A percentile compares a stretch with the other conserved stretches of the same genome.
Evolutionary conservation across 495 filamentous ascomycete genomes (phyloP).

Genomic region (Penicillium robsamsonii): DNA sequence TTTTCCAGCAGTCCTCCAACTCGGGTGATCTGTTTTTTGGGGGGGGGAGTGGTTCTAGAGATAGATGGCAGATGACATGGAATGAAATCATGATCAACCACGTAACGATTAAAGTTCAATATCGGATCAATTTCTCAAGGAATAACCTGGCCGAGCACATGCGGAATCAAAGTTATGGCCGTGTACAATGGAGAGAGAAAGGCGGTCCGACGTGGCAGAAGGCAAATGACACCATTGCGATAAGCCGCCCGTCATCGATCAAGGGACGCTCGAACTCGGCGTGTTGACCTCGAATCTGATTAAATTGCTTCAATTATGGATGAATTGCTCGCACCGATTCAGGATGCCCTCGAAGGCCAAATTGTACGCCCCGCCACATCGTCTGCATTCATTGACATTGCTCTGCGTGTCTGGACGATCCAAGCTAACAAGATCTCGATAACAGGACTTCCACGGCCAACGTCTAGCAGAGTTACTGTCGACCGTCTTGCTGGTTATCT

Average conservation of each 20-base stretch:
- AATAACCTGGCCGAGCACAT: not conserved
- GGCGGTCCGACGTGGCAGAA: slow-evolving; percentile 21
- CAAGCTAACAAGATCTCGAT: slow-evolving; percentile 20
- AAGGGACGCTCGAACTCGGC: slow-evolving; percentile 5
- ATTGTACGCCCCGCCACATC: slow-evolving; percentile 55
- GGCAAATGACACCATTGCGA: slow-evolving; percentile 36
- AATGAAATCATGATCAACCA: slow-evolving; percentile 27
- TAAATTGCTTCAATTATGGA: slow-evolving; percentile 57
- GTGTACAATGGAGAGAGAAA: slow-evolving; percentile 10
- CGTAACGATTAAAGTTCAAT: not conserved
- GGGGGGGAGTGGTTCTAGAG: not conserved
- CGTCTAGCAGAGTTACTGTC: slow-evolving; percentile 73
- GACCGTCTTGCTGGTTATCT: slow-evolving; percentile 65
- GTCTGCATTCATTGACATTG: not conserved
- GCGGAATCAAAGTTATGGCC: not conserved
- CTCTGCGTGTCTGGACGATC: not conserved
- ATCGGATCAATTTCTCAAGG: not conserved
- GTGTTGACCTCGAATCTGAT: not conserved
- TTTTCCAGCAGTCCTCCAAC: not conserved
- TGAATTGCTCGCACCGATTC: slow-evolving; percentile 68
- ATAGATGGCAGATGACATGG: slow-evolving; percentile 18
- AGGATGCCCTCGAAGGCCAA: slow-evolving; percentile 78
- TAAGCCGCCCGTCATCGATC: slow-evolving; percentile 22
- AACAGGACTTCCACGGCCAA: slow-evolving; percentile 89
- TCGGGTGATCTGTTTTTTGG: not conserved